These are phyloP conservation scores for Penicillium canescens DNA, from an alignment of 495 filamentous ascomycete genomes.

Conservation along the genomic window DNA sequence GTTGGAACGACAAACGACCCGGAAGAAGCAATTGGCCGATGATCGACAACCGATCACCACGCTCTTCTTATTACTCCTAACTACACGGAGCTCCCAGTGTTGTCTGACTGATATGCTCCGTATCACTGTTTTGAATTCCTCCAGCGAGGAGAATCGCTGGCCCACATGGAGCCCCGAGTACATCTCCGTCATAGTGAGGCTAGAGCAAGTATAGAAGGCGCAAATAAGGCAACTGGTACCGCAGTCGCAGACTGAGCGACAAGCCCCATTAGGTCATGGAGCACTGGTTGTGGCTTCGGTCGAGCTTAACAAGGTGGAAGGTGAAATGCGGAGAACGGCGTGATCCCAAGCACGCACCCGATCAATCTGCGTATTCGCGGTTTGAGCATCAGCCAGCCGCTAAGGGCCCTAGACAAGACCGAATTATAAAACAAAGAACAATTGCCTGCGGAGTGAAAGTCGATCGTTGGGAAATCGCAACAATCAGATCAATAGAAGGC, in stretches of 20 bases:
- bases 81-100: constrained; percentile 49
- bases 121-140: constrained; percentile 45
- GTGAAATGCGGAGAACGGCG: constrained; percentile 17
- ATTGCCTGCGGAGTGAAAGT: background rate
- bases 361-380: background rate
- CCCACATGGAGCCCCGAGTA: constrained; percentile 47
- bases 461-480: constrained; percentile 5
- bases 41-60: constrained; percentile 49
- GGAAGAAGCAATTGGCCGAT: constrained; percentile 43
- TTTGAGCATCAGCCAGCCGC: background rate
- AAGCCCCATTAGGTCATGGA: constrained; percentile 21
- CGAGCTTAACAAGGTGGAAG: constrained; percentile 5
- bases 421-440: background rate
- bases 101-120: constrained; percentile 48
- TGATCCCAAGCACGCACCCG: constrained; percentile 11
- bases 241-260: constrained; percentile 19
- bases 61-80: constrained; percentile 49
- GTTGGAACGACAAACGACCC: constrained; percentile 49
- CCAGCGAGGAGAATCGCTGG: constrained; percentile 45
- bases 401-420: background rate
- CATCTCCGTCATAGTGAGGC: constrained; percentile 41
- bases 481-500: constrained; percentile 5
- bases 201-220: constrained; percentile 9
- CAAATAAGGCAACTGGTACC: constrained; percentile 17
- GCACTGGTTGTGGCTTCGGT: constrained; percentile 8